Conservation (phyloP, 805 yeast genomes). For the Metschnikowia proteae region DNA sequence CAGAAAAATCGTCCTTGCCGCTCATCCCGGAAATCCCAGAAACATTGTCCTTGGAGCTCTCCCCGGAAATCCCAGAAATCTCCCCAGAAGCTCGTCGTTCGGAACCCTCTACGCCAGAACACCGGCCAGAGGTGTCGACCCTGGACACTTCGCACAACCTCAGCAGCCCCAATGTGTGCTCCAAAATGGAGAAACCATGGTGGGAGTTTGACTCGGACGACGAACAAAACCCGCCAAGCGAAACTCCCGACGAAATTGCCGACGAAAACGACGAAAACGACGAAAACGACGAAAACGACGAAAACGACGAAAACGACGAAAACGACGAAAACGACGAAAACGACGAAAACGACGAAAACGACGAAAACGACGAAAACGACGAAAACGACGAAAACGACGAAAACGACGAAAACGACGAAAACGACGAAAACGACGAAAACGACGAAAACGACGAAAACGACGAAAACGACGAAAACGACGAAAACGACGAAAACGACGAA, state of each 20-base stretch:
- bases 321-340: not conserved
- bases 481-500: not conserved
- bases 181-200: conserved; percentile 6
- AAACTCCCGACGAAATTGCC: not conserved
- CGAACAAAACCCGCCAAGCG: not conserved
- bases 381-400: not conserved
- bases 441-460: not conserved
- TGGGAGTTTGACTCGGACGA: conserved; percentile 10
- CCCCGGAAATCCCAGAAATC: too few species aligned
- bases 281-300: not conserved
- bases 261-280: not conserved
- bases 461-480: not conserved
- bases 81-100: too few species aligned
- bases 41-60: too few species aligned
- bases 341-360: not conserved
- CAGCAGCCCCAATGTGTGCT: conserved; percentile 5
- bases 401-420: not conserved
- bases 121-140: too few species aligned
- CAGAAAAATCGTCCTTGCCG: too few species aligned
- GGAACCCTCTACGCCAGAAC: too few species aligned
- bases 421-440: not conserved
- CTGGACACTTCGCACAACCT: too few species aligned
- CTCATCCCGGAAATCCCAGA: too few species aligned
- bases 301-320: too few species aligned
- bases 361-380: not conserved